Evolutionary conservation across 306 rosid species (phyloP), one percentile per base, ranked within the genome.

Genomic region (Crotalaria pallida): DNA sequence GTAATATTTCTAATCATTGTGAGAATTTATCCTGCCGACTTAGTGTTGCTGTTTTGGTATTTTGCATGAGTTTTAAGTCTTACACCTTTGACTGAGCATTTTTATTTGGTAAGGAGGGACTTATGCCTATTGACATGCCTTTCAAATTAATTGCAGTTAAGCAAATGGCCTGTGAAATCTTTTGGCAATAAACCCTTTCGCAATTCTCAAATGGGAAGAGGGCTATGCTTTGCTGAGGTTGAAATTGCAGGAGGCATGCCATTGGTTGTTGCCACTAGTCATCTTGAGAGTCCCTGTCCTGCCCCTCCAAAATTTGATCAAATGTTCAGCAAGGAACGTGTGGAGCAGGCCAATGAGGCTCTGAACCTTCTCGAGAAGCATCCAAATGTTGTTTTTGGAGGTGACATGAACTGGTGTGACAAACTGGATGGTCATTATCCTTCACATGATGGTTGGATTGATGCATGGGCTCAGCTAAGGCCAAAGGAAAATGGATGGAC

Each of bases 361-460:
- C 2, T 90, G 34, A 74, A 77, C 76, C 23, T 84, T 61, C 90
- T 94, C 64, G 76, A 84, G 69, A 80, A 79, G 70, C 58, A 79
- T 55, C 89, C 82, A 10, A 94, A 94, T 21, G 96, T 87, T 80
- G 55, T 94, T 49, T 94, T 88, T 60, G 89, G 87, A 7, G 98
- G 98, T 50, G 98, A 94, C 84, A 94, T 94, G 98, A 94, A 94
- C 76, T 94, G 98, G 98, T 82, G 87, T 29, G 97, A 94, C 69
- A 88, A 94, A 84, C 62, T 64, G 77, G 98, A 94, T 44, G 97
- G 97, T 70, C 77, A 33, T 16, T 86, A 85, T 84, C 98, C 98
- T 51, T 72, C 78, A 18, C 82, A 51, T 7, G 94, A 83, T 10
- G 91, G 79, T 62, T 90, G 98, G 98, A 12, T 73, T 18, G 98